Evolutionary conservation across 352 stramenopile species (phyloP).

Genomic region (Phytophthora cryptogea): DNA sequence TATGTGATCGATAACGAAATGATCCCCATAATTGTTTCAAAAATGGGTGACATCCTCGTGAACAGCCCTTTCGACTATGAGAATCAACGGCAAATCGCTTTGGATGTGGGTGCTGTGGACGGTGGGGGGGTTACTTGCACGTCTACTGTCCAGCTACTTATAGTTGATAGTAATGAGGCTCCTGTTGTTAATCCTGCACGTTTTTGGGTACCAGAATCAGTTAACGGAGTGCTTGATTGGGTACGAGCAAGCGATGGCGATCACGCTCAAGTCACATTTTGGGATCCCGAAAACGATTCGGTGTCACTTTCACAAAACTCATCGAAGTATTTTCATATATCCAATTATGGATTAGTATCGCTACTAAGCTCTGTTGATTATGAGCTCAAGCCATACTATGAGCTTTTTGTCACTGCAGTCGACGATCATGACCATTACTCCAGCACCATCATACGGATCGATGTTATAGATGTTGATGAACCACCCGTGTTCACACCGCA

Average conservation of each 20-base stretch:
- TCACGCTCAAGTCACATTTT: constrained; percentile 34
- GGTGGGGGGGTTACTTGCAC: constrained; percentile 21
- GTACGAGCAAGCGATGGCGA: constrained; percentile 15
- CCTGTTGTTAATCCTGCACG: constrained; percentile 31
- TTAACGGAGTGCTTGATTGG: constrained; percentile 16
- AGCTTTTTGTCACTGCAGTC: constrained; percentile 17
- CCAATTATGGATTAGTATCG: constrained; percentile 19
- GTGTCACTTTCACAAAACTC: constrained; percentile 34
- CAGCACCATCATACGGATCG: constrained; percentile 34
- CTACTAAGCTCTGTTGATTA: constrained; percentile 23
- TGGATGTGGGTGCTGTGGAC: constrained; percentile 25
- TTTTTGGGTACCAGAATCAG: constrained; percentile 54
- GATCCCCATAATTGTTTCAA: constrained; percentile 3
- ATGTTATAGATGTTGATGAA: constrained; percentile 58
- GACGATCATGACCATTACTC: constrained; percentile 11
- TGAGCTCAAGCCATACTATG: constrained; percentile 28
- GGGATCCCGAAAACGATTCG: constrained; percentile 71
- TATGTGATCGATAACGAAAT: constrained; percentile 12
- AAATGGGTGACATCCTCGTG: constrained; percentile 14
- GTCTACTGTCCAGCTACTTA: constrained; percentile 8
- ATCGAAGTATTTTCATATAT: constrained; percentile 37
- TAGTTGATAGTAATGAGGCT: constrained; percentile 44
- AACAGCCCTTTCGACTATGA: constrained; percentile 28
- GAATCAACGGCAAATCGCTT: constrained; percentile 5
- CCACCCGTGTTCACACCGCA: constrained; percentile 43